These are phyloP conservation scores for Mariannaea sp. DNA, from an alignment of 2,329 filamentous ascomycete genomes.

Conservation along the genomic window DNA sequence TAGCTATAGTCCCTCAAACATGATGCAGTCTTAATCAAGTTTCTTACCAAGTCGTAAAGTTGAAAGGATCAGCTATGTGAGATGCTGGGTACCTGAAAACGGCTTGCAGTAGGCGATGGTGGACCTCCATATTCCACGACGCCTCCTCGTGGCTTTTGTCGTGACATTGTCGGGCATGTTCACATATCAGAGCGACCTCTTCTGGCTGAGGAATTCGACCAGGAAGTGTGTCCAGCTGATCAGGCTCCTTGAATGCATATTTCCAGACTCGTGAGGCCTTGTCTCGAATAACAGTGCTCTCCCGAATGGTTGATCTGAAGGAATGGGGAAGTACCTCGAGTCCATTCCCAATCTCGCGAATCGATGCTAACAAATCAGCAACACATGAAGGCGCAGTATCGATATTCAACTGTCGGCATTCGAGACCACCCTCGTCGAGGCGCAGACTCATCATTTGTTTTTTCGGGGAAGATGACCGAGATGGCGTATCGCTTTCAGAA, in stretches of 20 bases:
- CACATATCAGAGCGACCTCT: neutral
- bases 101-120: slow-evolving; percentile 1
- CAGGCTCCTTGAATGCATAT: neutral
- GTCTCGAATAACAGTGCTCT: neutral
- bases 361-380: neutral
- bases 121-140: neutral
- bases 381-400: neutral
- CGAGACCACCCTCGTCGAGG: neutral
- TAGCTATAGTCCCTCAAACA: neutral
- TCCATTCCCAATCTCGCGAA: neutral
- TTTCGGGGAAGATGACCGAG: neutral
- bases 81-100: slow-evolving; percentile 1
- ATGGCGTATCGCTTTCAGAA: too few relatives aligned
- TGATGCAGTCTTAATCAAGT: neutral
- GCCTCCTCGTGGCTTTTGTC: slow-evolving; percentile 1
- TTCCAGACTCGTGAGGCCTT: neutral
- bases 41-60: slow-evolving; percentile 7
- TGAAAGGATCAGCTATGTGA: slow-evolving; percentile 2
- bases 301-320: neutral
- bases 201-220: slow-evolving; percentile 5
- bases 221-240: neutral
- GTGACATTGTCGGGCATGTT: neutral
- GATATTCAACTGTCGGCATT: neutral
- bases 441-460: slow-evolving; percentile 1
- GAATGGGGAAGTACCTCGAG: neutral